Base-by-base conservation (phyloP, 345 rosid genomes). In the Citrus glauca region DNA sequence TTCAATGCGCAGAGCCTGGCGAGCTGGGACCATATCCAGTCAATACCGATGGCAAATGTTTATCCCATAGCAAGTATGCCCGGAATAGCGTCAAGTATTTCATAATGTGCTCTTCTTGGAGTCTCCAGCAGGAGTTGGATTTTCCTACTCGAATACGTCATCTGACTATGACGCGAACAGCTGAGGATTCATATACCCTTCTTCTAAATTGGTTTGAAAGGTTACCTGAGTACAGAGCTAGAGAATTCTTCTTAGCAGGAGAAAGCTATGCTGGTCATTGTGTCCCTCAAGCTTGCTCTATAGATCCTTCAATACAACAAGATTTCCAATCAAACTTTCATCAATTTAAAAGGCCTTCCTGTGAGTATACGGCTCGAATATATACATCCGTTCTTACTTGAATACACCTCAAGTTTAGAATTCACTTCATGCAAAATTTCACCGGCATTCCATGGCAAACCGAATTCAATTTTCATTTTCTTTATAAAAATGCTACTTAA, bases 231-330 rank as follows among this genome's bases (percentile, higher is more conserved):
- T 86, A 82, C 53, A 86, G 84, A 71, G 59, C 57, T 9, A 73
- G 86, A 9, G 86, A 83, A 16, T 74, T 86, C 66, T 84, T 76
- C 74, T 63, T 82, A 22, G 37, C 85, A 1, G 90, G 90, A 42
- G 88, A 88, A 77, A 86, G 85, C 68, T 86, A 84, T 5, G 87
- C 85, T 1, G 89, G 88, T 3, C 89, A 84, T 66, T 88, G 66
- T 38, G 80, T 76, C 10, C 89, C 89, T 37, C 89, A 86, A 84
- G 65, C 86, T 86, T 25, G 85, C 89, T 48, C 74, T 27, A 19
- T 50, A 50, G 10, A 28, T 71, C 25, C 37, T 71, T 17, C 61
- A 71, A 45, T 50, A 7, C 56, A 71, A 71, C 42, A 71, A 71
- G 62, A 70, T 9, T 42, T 42, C 16, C 16, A 1, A 50, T 60